A percentile compares a stretch with the other conserved stretches of the same genome.
Evolutionary conservation across 352 stramenopile species (phyloP).

Genomic region (Phytophthora colocasiae): DNA sequence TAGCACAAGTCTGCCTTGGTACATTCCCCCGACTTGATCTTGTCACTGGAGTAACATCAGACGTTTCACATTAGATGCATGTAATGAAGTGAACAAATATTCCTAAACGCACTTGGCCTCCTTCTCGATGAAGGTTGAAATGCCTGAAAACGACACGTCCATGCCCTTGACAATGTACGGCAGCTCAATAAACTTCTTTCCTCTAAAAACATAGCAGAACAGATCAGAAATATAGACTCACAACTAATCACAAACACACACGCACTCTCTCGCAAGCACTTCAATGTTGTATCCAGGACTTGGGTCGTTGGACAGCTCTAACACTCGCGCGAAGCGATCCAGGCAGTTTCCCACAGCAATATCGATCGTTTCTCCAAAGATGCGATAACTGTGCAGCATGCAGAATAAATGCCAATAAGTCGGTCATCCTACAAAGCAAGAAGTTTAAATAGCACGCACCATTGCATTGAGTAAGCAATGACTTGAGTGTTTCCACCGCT

Average conservation of each 20-base stretch:
- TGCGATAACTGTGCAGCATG: constrained; percentile 90
- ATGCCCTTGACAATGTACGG: constrained; percentile 99
- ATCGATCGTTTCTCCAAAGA: constrained; percentile 99
- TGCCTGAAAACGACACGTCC: constrained; percentile 99
- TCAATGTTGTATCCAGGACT: constrained; percentile 99
- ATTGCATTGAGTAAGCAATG: constrained; percentile 89
- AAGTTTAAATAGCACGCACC: constrained; percentile 33
- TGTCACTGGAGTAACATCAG: constrained; percentile 52
- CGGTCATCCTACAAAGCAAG: constrained; percentile 10
- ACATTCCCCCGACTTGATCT: constrained; percentile 87
- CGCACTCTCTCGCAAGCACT: constrained; percentile 94
- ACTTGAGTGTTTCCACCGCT: constrained; percentile 99
- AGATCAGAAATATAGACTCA: not conserved
- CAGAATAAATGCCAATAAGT: constrained; percentile 4
- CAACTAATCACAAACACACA: not conserved
- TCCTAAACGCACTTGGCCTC: constrained; percentile 72
- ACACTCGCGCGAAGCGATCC: constrained; percentile 96
- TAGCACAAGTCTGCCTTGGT: constrained; percentile 98
- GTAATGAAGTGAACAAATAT: not conserved
- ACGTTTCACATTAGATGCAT: constrained; percentile 3
- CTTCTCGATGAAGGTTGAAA: constrained; percentile 98
- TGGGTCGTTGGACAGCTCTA: constrained; percentile 98
- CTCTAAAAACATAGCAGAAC: constrained; percentile 40
- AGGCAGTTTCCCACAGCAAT: constrained; percentile 99
- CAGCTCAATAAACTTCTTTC: constrained; percentile 94